Conservation (phyloP, 2,329 filamentous ascomycete genomes). For the Bipolaris bicolor region DNA sequence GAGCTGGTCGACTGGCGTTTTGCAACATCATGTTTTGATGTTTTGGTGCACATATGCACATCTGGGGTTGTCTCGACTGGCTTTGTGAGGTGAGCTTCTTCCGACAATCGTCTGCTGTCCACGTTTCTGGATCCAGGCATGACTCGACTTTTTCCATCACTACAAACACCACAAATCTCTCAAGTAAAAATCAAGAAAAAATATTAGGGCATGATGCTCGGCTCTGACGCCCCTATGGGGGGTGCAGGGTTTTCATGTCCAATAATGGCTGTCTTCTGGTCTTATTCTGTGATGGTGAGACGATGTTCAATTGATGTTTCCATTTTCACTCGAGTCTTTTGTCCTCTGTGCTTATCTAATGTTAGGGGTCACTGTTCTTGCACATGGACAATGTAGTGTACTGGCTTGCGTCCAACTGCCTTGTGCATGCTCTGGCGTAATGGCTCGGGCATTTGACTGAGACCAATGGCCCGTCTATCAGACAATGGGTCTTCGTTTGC, state of each 20-base stretch:
- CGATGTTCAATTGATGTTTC: neutral
- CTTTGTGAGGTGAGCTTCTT: conserved; percentile 22
- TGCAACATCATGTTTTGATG: conserved; percentile 21
- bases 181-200: conserved; percentile 36
- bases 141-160: conserved; percentile 29
- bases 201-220: conserved; percentile 45
- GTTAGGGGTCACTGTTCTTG: neutral
- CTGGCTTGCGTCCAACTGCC: neutral
- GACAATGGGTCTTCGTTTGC: too few relatives aligned
- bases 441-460: neutral
- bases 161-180: conserved; percentile 24
- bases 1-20: conserved; percentile 17
- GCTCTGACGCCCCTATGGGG: conserved; percentile 19
- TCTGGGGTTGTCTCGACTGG: conserved; percentile 20
- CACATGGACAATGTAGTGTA: neutral
- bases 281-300: conserved; percentile 6
- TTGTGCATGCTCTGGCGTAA: neutral
- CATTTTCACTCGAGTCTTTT: neutral
- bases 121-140: conserved; percentile 32
- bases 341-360: neutral
- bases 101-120: conserved; percentile 30
- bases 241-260: conserved; percentile 40
- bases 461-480: too few relatives aligned
- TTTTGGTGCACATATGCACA: conserved; percentile 12
- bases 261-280: conserved; percentile 8